These are phyloP conservation scores for Diaporthe amygdali DNA, from an alignment of 2,329 filamentous ascomycete genomes.

Conservation along the genomic window DNA sequence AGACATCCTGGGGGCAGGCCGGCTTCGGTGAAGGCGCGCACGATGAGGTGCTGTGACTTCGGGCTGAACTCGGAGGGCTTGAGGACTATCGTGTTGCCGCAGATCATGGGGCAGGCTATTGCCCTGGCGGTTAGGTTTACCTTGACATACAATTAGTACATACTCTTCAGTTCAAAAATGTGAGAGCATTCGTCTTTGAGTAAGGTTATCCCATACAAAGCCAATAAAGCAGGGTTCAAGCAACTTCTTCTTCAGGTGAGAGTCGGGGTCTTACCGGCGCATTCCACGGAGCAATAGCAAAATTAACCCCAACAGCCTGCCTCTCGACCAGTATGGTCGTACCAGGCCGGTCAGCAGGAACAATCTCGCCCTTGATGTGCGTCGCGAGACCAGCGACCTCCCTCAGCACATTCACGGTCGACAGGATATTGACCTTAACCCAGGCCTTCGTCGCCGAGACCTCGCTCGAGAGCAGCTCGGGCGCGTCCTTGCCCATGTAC, in stretches of 20 bases:
- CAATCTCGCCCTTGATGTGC: conserved; percentile 40
- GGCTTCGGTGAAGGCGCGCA: conserved; percentile 63
- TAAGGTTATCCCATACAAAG: no score
- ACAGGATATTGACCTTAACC: conserved; percentile 41
- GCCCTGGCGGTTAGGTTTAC: conserved; percentile 34
- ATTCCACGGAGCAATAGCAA: conserved; percentile 74
- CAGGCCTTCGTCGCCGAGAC: conserved; percentile 37
- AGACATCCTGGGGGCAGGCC: conserved; percentile 70
- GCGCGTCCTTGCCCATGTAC: conserved; percentile 47
- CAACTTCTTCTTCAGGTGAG: no score
- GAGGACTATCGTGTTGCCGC: conserved; percentile 65
- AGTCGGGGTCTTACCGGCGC: conserved; percentile 27
- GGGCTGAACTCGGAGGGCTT: conserved; percentile 68
- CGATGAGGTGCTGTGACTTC: conserved; percentile 60
- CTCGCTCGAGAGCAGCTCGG: conserved; percentile 35
- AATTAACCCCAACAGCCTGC: conserved; percentile 71
- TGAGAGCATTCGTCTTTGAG: no score
- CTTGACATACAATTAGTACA: conserved; percentile 11
- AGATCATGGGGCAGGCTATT: conserved; percentile 57
- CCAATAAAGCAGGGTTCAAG: no score
- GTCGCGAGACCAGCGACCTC: conserved; percentile 47
- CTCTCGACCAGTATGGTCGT: conserved; percentile 66
- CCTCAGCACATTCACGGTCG: conserved; percentile 41
- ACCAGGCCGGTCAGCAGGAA: conserved; percentile 47
- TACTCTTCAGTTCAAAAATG: not conserved